These are phyloP conservation scores for Claviceps lovelessii DNA, from an alignment of 2,329 filamentous ascomycete genomes.

Conservation along the genomic window DNA sequence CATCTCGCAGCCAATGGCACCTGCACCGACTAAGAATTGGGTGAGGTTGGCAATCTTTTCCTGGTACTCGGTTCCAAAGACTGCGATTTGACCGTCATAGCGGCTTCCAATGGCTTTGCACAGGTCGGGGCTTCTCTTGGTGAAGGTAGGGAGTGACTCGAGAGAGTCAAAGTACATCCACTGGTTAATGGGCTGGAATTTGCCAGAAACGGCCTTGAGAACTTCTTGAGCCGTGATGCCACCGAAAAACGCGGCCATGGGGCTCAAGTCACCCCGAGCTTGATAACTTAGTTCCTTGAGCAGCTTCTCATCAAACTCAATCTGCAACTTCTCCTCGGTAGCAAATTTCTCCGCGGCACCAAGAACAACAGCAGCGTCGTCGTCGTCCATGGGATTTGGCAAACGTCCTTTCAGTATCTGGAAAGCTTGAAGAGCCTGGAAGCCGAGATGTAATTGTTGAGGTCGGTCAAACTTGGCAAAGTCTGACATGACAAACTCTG, in stretches of 20 bases:
- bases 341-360: constrained; percentile 63
- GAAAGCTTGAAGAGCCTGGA: constrained; percentile 86
- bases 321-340: constrained; percentile 48
- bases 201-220: constrained; percentile 91
- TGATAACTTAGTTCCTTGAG: constrained; percentile 90
- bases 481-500: constrained; percentile 82
- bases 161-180: constrained; percentile 97
- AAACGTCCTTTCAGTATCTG: constrained; percentile 58
- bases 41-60: constrained; percentile 82
- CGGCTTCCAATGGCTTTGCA: constrained; percentile 75
- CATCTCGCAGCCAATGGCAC: constrained; percentile 97
- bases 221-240: constrained; percentile 89
- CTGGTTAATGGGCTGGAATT: constrained; percentile 90
- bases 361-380: constrained; percentile 66
- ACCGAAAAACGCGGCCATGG: constrained; percentile 91
- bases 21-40: constrained; percentile 89
- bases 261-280: constrained; percentile 75
- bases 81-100: constrained; percentile 94
- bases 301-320: constrained; percentile 79
- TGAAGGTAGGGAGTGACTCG: constrained; percentile 75
- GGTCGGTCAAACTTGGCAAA: constrained; percentile 97
- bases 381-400: constrained; percentile 70
- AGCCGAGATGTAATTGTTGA: constrained; percentile 76
- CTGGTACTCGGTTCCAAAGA: constrained; percentile 87
- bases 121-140: constrained; percentile 64